Evolutionary conservation across 2,329 filamentous ascomycete genomes (phyloP).

Genomic region (Ceratocystis papillata): DNA sequence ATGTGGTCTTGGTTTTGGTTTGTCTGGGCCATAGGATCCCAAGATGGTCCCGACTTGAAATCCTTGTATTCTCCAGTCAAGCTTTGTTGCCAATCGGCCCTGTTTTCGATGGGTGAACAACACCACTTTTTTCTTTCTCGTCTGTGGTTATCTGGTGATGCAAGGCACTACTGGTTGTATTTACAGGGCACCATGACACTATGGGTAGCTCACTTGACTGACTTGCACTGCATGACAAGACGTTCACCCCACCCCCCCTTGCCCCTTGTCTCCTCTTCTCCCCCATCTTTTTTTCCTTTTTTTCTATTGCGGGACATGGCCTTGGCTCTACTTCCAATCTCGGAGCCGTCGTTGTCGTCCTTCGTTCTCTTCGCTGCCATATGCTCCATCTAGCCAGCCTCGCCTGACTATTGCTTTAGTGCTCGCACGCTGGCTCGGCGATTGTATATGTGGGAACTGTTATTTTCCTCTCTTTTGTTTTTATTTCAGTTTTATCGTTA

Average conservation of each 20-base stretch:
- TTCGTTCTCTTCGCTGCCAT: neutral
- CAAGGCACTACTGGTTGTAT: neutral
- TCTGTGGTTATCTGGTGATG: neutral
- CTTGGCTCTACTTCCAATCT: neutral
- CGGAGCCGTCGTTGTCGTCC: neutral
- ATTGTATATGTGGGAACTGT: neutral
- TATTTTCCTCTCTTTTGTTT: neutral
- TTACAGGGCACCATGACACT: neutral
- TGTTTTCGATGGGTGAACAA: neutral
- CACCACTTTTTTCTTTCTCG: neutral
- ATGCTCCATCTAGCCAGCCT: neutral
- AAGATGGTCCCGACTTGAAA: neutral
- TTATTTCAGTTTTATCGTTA: neutral
- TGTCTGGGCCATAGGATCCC: neutral
- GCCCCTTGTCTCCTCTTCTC: neutral
- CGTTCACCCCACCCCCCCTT: neutral
- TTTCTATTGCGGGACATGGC: too few species aligned
- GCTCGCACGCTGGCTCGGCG: neutral
- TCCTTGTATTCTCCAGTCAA: slow-evolving; percentile 8
- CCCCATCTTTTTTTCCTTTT: neutral
- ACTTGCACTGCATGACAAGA: too few species aligned
- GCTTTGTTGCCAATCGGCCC: slow-evolving; percentile 11
- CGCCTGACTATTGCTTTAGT: slow-evolving; percentile 33
- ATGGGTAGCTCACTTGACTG: too few species aligned
- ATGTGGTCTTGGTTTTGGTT: neutral